These are phyloP conservation scores for Trichopus zeylanicus DNA, from an alignment of 116 monocot species.

Conservation along the genomic window DNA sequence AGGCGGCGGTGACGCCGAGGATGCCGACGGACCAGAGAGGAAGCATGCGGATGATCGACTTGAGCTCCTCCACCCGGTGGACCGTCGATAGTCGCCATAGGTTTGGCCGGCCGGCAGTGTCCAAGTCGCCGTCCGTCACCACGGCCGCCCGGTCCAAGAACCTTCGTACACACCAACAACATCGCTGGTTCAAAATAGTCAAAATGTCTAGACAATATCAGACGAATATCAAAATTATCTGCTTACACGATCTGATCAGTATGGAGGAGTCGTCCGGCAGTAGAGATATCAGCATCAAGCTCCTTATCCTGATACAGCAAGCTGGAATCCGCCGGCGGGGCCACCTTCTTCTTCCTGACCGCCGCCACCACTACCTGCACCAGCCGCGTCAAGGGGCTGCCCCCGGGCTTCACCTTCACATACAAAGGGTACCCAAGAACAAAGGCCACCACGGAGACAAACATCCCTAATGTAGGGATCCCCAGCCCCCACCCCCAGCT, in stretches of 20 bases:
- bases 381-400: conserved; percentile 63
- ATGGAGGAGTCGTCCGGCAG: conserved; percentile 42
- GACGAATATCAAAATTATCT: too few species aligned
- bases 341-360: conserved; percentile 49
- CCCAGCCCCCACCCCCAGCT: conserved; percentile 79
- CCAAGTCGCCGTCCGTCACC: too few species aligned
- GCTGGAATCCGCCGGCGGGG: not conserved
- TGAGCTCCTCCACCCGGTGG: too few species aligned
- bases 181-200: too few species aligned
- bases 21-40: too few species aligned
- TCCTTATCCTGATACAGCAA: conserved; percentile 45
- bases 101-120: too few species aligned
- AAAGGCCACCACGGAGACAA: conserved; percentile 44
- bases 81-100: too few species aligned
- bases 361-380: conserved; percentile 62
- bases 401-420: conserved; percentile 36
- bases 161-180: too few species aligned
- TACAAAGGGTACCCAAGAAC: conserved; percentile 49
- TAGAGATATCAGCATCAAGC: conserved; percentile 39
- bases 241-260: conserved; percentile 36
- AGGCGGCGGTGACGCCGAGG: too few species aligned
- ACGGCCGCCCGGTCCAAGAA: too few species aligned
- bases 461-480: conserved; percentile 59
- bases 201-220: too few species aligned
- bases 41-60: too few species aligned